Percentiles rank a stretch among this genome's conserved stretches.
Conservation (phyloP, 345 rosid species). For the Erodium maritimum region DNA sequence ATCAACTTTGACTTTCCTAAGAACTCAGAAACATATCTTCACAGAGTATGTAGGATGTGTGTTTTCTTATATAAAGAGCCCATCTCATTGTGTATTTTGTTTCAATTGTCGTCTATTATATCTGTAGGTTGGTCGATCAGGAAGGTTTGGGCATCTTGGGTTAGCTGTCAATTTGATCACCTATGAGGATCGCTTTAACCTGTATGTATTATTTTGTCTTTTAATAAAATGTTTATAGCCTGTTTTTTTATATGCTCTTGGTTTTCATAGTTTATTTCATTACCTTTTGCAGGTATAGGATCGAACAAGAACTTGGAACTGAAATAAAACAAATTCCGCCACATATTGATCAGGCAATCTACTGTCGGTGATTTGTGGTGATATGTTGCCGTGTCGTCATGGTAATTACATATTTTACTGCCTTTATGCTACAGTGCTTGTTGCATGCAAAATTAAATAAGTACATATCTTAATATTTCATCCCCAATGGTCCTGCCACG, state of each 20-base stretch:
- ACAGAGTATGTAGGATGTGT: conserved; percentile 54
- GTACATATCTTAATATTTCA: too few relatives aligned
- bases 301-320: conserved; percentile 99
- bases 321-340: conserved; percentile 99
- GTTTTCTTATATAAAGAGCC: conserved; percentile 1
- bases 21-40: conserved; percentile 95
- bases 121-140: conserved; percentile 90
- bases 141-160: conserved; percentile 99
- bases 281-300: conserved; percentile 73
- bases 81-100: background rate
- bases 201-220: conserved; percentile 29
- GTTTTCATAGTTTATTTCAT: background rate
- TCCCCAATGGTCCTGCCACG: too few relatives aligned
- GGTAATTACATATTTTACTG: too few relatives aligned
- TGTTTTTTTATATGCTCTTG: too few relatives aligned
- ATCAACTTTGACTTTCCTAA: conserved; percentile 96
- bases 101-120: conserved; percentile 3
- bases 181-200: conserved; percentile 95
- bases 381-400: background rate
- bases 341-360: conserved; percentile 82
- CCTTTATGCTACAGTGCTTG: too few relatives aligned
- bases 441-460: too few relatives aligned
- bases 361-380: conserved; percentile 53
- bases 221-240: too few relatives aligned
- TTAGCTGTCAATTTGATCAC: conserved; percentile 98